A percentile compares a stretch with the other conserved stretches of the same genome.
These are phyloP conservation scores for Corrigiola litoralis DNA, from an alignment of 179 eudicot genomes.

Conservation along the genomic window DNA sequence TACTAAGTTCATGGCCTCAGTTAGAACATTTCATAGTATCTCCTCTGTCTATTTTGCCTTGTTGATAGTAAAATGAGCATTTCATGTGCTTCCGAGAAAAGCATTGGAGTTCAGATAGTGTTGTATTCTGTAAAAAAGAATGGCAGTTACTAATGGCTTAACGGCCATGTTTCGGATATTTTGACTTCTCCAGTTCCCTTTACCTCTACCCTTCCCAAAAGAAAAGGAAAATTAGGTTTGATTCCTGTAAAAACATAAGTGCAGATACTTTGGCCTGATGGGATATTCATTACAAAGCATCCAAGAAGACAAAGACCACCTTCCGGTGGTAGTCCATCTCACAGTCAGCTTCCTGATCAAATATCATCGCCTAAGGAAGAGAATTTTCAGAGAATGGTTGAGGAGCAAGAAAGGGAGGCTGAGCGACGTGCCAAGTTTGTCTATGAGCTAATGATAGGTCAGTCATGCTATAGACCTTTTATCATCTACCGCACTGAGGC, in stretches of 20 bases:
- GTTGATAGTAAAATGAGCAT: background rate
- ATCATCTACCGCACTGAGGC: background rate
- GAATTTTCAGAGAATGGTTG: conserved; percentile 37
- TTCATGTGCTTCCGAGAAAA: background rate
- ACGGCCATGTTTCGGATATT: too few relatives aligned
- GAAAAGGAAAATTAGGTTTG: background rate
- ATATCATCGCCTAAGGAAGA: conserved; percentile 46
- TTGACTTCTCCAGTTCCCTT: background rate
- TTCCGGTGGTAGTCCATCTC: conserved; percentile 32
- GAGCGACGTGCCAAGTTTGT: conserved; percentile 81
- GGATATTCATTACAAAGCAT: conserved; percentile 93
- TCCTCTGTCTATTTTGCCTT: background rate
- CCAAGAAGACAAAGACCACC: conserved; percentile 57
- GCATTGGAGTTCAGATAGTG: background rate
- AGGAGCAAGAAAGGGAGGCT: conserved; percentile 64
- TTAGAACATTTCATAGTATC: background rate
- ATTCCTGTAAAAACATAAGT: background rate
- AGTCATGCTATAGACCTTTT: conserved; percentile 14
- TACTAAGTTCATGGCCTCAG: too few relatives aligned
- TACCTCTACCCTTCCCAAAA: background rate
- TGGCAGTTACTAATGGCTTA: too few relatives aligned
- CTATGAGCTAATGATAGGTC: conserved; percentile 89
- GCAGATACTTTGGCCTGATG: conserved; percentile 99
- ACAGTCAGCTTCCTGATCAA: conserved; percentile 39
- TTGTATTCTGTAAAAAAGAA: too few relatives aligned